Base-by-base conservation (phyloP, 1,284 basidiomycete species). In the Somion occarium region DNA sequence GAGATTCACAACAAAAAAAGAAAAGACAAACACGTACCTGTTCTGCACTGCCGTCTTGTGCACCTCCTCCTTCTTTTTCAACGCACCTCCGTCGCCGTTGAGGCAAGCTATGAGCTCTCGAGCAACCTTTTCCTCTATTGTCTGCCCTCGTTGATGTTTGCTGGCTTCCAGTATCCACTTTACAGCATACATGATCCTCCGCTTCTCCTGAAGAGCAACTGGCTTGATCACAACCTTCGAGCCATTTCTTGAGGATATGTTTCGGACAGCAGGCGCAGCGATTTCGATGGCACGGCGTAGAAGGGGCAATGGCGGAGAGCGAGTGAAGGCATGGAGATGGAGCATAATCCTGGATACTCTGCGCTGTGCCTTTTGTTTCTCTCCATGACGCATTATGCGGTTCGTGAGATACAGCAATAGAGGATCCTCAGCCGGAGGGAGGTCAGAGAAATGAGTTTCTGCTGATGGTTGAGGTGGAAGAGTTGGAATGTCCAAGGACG, bases 41-140 rank as follows among this genome's bases (percentile, higher is more conserved):
- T 91, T 91, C 30, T 88, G 75, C 74, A 87, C 88, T 1, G 87
- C 93, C 37, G 79, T 61, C 60, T 74, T 78, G 65, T 95, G 93
- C 48, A 80, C 65, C 49, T 80, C 73, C 57, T 70, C 71, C 68
- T 91, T 82, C 59, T 75, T 76, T 59, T 76, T 72, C 53, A 85
- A 71, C 27, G 76, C 76, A 26, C 73, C 73, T 46, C 77, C 80
- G 20, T 58, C 56, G 2, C 84, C 85, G 59, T 84, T 78, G 3
- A 93, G 58, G 20, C 89, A 76, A 0, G 72, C 74, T 38, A 93
- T 74, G 25, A 92, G 68, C 69, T 93, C 90, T 62, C 82, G 74
- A 38, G 91, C 91, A 53, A 93, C 66, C 51, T 89, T 73, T 61
- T 86, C 81, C 58, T 82, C 80, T 2, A 87, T 53, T 5, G 67